These are phyloP conservation scores for Nepenthes mirabilis DNA, from an alignment of 148 eudicot genomes.

Conservation along the genomic window DNA sequence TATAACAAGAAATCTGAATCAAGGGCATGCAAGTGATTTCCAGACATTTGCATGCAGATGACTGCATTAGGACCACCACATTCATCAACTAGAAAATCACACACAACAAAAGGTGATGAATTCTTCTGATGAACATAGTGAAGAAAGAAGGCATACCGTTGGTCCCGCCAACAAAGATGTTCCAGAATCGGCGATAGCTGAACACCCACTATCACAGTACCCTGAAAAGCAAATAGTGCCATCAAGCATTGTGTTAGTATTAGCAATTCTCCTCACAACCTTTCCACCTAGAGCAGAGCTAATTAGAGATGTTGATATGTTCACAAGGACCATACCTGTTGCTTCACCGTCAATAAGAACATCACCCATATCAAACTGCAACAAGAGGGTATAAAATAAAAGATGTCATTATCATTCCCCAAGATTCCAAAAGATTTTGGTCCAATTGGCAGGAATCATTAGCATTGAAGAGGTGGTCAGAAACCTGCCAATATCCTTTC, in stretches of 20 bases:
- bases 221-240: constrained; percentile 25
- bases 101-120: background rate
- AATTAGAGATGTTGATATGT: background rate
- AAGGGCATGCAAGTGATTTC: too few species aligned
- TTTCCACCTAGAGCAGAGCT: background rate
- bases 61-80: background rate
- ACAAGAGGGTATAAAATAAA: background rate
- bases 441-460: background rate
- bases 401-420: background rate
- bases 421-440: background rate
- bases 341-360: constrained; percentile 61
- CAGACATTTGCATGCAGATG: too few species aligned
- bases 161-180: constrained; percentile 93
- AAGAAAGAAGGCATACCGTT: constrained; percentile 37
- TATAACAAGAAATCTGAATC: too few species aligned
- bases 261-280: background rate
- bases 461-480: background rate
- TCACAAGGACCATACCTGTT: constrained; percentile 41
- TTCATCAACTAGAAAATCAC: background rate
- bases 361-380: constrained; percentile 90
- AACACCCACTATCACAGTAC: constrained; percentile 57
- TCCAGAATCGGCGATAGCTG: constrained; percentile 98
- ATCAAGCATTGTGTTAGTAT: background rate
- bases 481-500: constrained; percentile 65
- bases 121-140: background rate